Evolutionary conservation across 2,329 filamentous ascomycete species (phyloP).

Genomic region (Cephalotrichum gorgonifer): DNA sequence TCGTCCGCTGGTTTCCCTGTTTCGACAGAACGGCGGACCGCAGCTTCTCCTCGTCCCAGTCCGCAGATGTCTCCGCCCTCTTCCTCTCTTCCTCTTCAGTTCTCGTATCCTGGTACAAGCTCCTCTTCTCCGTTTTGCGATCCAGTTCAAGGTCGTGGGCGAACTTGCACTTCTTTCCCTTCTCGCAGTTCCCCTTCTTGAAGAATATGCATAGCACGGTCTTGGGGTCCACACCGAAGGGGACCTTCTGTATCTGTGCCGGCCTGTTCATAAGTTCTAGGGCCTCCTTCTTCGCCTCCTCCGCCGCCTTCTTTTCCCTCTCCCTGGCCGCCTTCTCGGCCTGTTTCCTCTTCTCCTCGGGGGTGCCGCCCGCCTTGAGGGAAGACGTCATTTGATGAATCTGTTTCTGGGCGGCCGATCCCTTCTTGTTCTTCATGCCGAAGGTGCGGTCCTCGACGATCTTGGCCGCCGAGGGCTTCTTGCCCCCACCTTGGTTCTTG

Average conservation of each 20-base stretch:
- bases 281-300: slow-evolving; percentile 70
- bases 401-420: slow-evolving; percentile 76
- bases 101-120: slow-evolving; percentile 78
- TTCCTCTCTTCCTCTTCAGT: slow-evolving; percentile 65
- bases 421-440: slow-evolving; percentile 99
- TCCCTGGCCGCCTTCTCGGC: slow-evolving; percentile 59
- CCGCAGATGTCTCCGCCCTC: slow-evolving; percentile 84
- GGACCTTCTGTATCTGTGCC: slow-evolving; percentile 92
- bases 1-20: slow-evolving; percentile 91
- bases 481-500: slow-evolving; percentile 35
- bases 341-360: slow-evolving; percentile 75
- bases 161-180: slow-evolving; percentile 97
- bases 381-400: slow-evolving; percentile 76
- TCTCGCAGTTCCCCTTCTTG: slow-evolving; percentile 96
- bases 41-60: slow-evolving; percentile 97
- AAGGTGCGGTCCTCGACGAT: slow-evolving; percentile 89
- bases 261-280: slow-evolving; percentile 81
- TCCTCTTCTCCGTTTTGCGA: slow-evolving; percentile 85
- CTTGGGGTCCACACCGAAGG: slow-evolving; percentile 96
- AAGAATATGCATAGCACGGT: slow-evolving; percentile 93
- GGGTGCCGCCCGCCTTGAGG: slow-evolving; percentile 62
- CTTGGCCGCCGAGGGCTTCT: slow-evolving; percentile 45
- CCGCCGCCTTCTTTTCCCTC: slow-evolving; percentile 84
- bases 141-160: slow-evolving; percentile 83
- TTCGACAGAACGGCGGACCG: slow-evolving; percentile 85